Percentiles rank a stretch among this genome's conserved stretches.
These are phyloP conservation scores for Boletus tomentosulus DNA, from an alignment of 768 basidiomycete genomes.

Conservation along the genomic window DNA sequence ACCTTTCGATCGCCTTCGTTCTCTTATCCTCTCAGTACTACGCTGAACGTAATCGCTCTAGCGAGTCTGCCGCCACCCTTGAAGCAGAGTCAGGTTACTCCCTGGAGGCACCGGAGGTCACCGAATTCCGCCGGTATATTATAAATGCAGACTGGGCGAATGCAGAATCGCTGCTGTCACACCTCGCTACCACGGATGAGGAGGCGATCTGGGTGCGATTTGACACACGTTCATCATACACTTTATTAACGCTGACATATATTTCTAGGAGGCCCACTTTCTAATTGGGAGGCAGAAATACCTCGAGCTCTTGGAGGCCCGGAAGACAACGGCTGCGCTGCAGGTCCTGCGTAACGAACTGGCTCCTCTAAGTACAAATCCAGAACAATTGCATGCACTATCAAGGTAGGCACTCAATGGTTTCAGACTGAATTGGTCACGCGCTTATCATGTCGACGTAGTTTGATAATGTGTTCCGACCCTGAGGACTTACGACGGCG, in stretches of 20 bases:
- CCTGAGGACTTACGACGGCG: slow-evolving; percentile 76
- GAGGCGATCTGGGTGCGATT: slow-evolving; percentile 61
- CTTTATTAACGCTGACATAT: slow-evolving; percentile 17
- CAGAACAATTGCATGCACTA: slow-evolving; percentile 79
- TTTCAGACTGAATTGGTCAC: slow-evolving; percentile 8
- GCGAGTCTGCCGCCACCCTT: slow-evolving; percentile 83
- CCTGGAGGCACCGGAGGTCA: slow-evolving; percentile 73
- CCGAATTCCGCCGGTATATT: slow-evolving; percentile 76
- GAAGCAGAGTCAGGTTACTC: slow-evolving; percentile 92
- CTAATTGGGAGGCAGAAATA: slow-evolving; percentile 95
- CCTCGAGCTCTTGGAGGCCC: slow-evolving; percentile 82
- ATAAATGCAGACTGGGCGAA: slow-evolving; percentile 77
- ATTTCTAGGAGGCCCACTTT: slow-evolving; percentile 70
- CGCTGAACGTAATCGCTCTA: slow-evolving; percentile 31
- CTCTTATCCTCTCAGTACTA: slow-evolving; percentile 3
- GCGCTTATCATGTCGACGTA: slow-evolving; percentile 31
- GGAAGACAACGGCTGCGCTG: slow-evolving; percentile 76
- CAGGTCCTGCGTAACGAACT: slow-evolving; percentile 85
- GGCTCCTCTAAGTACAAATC: slow-evolving; percentile 73
- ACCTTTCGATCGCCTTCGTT: slow-evolving; percentile 2
- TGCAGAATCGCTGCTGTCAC: slow-evolving; percentile 65
- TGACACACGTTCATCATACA: slow-evolving; percentile 22
- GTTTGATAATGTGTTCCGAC: slow-evolving; percentile 90
- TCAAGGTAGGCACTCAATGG: slow-evolving; percentile 61
- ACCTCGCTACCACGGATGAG: slow-evolving; percentile 64